Base-by-base conservation (phyloP, 2,329 filamentous ascomycete species). In the Aspergillus ustus region DNA sequence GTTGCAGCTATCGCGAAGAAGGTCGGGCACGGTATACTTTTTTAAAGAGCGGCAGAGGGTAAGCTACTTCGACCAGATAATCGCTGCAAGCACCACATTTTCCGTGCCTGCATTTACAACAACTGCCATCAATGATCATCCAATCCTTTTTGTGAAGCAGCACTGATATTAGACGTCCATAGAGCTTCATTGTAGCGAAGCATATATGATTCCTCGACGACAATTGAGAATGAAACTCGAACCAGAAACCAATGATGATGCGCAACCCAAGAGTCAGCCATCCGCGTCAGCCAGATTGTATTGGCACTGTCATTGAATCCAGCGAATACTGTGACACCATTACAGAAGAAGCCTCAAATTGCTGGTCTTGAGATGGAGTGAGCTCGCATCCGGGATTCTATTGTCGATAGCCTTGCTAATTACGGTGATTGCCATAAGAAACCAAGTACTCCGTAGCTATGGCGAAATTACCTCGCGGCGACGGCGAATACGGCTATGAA, bases 231-330 rank as follows among this genome's bases (percentile, higher is more conserved):
- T 29, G 2, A 29, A 29, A 37, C 11, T 15, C 34, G 8, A 13
- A 15, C 34, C 1, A 5, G 34, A 37, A 15, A 5, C 34, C 11
- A 37, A 37, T 15, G 34, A 2, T 5, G 34, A 37, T 13, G 11
- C 34, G 2, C 11, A 13, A 13, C 34, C 2, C 9, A 37, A 37
- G 4, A 6, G 15, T n/a, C 34, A 37, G 11, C 34, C 4, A 43
- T 62, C 2, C 49, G 56, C 31, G 56, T 63, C 22, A 56, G 63
- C 2, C 52, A 17, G 3, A n/a, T 66, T 22, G 61, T 54, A 25
- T 66, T 59, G 22, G 63, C 29, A 62, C 52, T 2, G 59, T 66
- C 17, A 52, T 66, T 52, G 59, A 62, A 19, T 59, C 61, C 5
- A 52, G 48, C 1, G n/a, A 59, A 25, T 17, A 63, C 22, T 59